Evolutionary conservation across 2,329 filamentous ascomycete genomes (phyloP).

Genomic region (Penicillium sp.): DNA sequence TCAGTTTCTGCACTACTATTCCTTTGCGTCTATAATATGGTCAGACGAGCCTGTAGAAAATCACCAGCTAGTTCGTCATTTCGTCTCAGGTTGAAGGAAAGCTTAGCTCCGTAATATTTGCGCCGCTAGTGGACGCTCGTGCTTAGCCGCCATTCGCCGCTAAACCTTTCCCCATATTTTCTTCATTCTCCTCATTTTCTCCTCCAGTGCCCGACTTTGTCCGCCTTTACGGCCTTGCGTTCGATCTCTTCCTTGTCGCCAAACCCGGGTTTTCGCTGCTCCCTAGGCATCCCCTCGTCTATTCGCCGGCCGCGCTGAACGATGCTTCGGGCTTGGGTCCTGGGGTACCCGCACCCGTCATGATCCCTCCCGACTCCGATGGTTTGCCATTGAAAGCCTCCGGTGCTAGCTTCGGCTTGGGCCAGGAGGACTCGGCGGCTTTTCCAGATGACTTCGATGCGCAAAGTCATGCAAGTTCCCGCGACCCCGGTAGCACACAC

Average conservation of each 20-base stretch:
- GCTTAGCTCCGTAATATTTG: slow-evolving; percentile 11
- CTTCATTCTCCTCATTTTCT: slow-evolving; percentile 16
- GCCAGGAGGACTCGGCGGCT: slow-evolving; percentile 24
- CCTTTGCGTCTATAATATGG: not conserved
- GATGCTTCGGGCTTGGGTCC: slow-evolving; percentile 31
- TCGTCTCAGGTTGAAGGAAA: not conserved
- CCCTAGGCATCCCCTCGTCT: slow-evolving; percentile 4
- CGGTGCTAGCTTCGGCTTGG: slow-evolving; percentile 19
- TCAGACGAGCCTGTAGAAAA: not conserved
- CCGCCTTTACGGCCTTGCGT: slow-evolving; percentile 2
- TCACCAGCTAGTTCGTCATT: not conserved
- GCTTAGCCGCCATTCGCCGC: slow-evolving; percentile 30
- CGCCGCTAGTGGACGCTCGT: slow-evolving; percentile 15
- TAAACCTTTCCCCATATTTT: slow-evolving; percentile 28
- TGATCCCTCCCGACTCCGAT: slow-evolving; percentile 35
- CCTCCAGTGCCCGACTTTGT: slow-evolving; percentile 11
- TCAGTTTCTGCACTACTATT: slow-evolving; percentile 6
- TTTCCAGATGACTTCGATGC: slow-evolving; percentile 32
- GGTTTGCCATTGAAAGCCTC: slow-evolving; percentile 28
- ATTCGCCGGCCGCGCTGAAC: slow-evolving; percentile 21
- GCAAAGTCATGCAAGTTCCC: slow-evolving; percentile 35
- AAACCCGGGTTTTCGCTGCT: not conserved
- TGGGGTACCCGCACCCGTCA: slow-evolving; percentile 37
- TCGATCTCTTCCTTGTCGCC: not conserved
- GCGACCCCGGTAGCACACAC: slow-evolving; percentile 30